A percentile compares a stretch with the other conserved stretches of the same genome.
Conservation (phyloP, 1,284 basidiomycete species). For the Apiotrichum brassicae region DNA sequence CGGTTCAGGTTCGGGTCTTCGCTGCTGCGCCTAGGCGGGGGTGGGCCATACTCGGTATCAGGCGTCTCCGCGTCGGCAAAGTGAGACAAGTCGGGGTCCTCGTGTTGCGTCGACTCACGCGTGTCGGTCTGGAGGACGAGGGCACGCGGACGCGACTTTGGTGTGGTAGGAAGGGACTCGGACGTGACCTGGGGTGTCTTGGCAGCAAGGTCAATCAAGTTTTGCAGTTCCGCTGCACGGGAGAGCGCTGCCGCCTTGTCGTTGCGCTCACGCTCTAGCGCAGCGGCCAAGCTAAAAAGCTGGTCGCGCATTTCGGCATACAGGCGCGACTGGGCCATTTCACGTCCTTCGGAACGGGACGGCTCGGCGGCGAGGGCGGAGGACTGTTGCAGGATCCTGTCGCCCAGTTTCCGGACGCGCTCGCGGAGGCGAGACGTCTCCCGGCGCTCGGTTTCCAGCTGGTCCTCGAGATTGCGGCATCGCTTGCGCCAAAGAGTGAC, state of each 20-base stretch:
- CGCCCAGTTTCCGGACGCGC: slow-evolving; percentile 35
- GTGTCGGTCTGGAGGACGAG: no score
- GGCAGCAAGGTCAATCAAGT: slow-evolving; percentile 9
- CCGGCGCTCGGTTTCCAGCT: slow-evolving; percentile 32
- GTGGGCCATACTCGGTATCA: background rate
- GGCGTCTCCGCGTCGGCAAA: slow-evolving; percentile 8
- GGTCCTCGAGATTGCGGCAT: slow-evolving; percentile 32
- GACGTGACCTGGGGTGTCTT: slow-evolving; percentile 13
- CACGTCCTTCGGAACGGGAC: slow-evolving; percentile 7
- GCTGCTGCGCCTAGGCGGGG: background rate
- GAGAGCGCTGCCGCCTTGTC: slow-evolving; percentile 24
- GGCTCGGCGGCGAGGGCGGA: slow-evolving; percentile 9
- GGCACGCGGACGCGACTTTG: slow-evolving; percentile 13
- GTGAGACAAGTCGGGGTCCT: slow-evolving; percentile 5
- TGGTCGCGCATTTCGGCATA: slow-evolving; percentile 37
- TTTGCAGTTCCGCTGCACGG: slow-evolving; percentile 18
- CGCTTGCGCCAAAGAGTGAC: slow-evolving; percentile 37
- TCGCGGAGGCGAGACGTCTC: slow-evolving; percentile 30
- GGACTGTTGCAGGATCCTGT: slow-evolving; percentile 29
- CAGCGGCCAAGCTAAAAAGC: slow-evolving; percentile 32
- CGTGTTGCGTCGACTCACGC: background rate
- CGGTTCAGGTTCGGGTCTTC: slow-evolving; percentile 29
- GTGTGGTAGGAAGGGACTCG: slow-evolving; percentile 11
- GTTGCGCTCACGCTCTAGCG: slow-evolving; percentile 32
- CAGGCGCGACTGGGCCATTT: slow-evolving; percentile 21